A percentile compares a stretch with the other conserved stretches of the same genome.
These are phyloP conservation scores for Balamuthia mandrillaris DNA, from an alignment of 208 protist species.

Conservation along the genomic window DNA sequence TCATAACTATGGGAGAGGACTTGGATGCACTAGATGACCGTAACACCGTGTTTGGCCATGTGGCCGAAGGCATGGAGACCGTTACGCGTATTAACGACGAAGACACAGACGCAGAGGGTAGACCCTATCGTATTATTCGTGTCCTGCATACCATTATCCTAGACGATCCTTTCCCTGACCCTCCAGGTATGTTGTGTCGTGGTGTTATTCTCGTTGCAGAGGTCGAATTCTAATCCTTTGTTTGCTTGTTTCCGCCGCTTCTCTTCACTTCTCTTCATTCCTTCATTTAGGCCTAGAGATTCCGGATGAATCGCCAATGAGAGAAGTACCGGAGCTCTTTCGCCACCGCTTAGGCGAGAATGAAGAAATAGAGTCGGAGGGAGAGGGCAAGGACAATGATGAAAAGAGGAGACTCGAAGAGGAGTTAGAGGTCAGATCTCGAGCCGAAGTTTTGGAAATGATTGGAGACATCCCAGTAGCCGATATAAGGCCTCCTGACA, in stretches of 20 bases:
- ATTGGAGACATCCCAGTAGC: conserved; percentile 90
- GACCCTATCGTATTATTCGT: conserved; percentile 73
- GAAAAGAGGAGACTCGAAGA: neutral
- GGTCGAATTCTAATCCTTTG: too few species aligned
- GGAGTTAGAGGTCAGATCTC: conserved; percentile 54
- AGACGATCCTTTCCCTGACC: conserved; percentile 83
- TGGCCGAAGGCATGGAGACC: conserved; percentile 68
- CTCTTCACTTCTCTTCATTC: too few species aligned
- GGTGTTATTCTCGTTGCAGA: conserved; percentile 33
- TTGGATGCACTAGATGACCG: conserved; percentile 75
- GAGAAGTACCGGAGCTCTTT: neutral
- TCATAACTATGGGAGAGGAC: conserved; percentile 69
- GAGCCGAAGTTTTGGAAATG: conserved; percentile 89
- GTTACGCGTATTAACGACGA: conserved; percentile 68
- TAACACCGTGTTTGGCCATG: conserved; percentile 82
- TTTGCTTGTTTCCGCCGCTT: too few species aligned
- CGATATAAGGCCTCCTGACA: conserved; percentile 91
- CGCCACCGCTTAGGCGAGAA: neutral
- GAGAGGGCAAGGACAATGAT: neutral
- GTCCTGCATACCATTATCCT: conserved; percentile 82
- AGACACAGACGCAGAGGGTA: conserved; percentile 52
- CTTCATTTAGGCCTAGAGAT: neutral
- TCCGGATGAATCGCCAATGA: conserved; percentile 10
- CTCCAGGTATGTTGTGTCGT: conserved; percentile 48
- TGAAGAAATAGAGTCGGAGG: conserved; percentile 38